Base-by-base conservation (phyloP, 768 basidiomycete species). In the Rhizopogon vulgaris region DNA sequence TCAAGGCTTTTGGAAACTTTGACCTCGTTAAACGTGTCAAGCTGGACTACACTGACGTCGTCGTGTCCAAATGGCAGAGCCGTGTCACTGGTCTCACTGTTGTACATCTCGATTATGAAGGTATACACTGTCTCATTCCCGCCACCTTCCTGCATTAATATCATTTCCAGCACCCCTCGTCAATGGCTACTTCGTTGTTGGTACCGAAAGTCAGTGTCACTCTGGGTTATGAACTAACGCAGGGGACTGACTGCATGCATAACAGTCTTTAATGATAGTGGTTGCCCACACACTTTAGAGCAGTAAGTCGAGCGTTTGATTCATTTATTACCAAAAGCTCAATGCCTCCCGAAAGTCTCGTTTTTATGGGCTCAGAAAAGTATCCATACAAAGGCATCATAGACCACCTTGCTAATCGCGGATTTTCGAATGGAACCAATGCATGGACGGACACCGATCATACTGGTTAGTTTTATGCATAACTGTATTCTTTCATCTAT, bases 401-500 rank as follows among this genome's bases (percentile, higher is more conserved):
- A 50, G 95, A 98, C 71, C 84, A 90, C 52, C 77, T 99, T 18
- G 96, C 96, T 3, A 98, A 97, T 66, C 82, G 94, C 51, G 91
- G 91, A 17, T 93, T 94, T 65, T 88, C 91, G 6, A 83, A 89
- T 55, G 91, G 90, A 32, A 91, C 87, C 8, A 96, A 97, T 66
- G 95, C 95, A 1, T 99, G 95, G 96, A 98, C 96, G 3, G 95
- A 90, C 63, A 94, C 81, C 40, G 91, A 93, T 63, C 86, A 96
- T 63, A 96, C 94, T 41, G 67, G 67, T 39, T 41, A 42, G 57
- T 51, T 17, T 52, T 38, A 7, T 9, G 7, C 15, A 52, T 5
- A 9, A 18, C 3, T 4, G 25, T n/a, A 2, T 41, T 14, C n/a
- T 14, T 58, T 6, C 3, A 30, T 14, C 32, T 8, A 46, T 56